Conservation (phyloP, 441 rosid species). For the Adansonia madagascariensis region DNA sequence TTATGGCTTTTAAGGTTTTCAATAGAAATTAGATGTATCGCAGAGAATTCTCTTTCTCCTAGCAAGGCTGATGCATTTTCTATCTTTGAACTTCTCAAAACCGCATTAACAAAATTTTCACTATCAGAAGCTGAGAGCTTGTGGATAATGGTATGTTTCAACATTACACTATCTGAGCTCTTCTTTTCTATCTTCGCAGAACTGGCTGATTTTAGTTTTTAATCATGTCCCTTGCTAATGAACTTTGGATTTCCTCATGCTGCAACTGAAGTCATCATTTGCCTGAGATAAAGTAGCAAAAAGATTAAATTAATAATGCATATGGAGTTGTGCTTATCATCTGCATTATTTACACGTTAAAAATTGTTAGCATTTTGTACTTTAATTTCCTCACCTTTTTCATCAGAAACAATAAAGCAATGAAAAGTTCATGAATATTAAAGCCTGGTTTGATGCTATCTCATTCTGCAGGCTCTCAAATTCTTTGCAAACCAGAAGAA, state of each 20-base stretch:
- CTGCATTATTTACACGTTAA: neutral
- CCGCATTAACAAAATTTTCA: slow-evolving; percentile 50
- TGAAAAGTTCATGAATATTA: neutral
- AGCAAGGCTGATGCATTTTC: slow-evolving; percentile 52
- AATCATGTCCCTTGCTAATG: neutral
- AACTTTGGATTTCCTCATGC: slow-evolving; percentile 12
- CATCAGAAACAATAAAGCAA: neutral
- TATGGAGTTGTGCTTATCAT: neutral
- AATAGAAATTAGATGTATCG: slow-evolving; percentile 51
- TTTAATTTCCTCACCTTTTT: neutral
- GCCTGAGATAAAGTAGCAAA: neutral
- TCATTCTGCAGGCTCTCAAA: slow-evolving; percentile 62
- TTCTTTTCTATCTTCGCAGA: slow-evolving; percentile 3
- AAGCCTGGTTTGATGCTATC: slow-evolving; percentile 14
- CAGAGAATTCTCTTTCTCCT: slow-evolving; percentile 38
- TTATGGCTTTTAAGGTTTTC: slow-evolving; percentile 67
- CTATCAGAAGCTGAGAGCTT: slow-evolving; percentile 68
- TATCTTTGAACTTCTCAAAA: slow-evolving; percentile 53
- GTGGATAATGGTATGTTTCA: slow-evolving; percentile 71
- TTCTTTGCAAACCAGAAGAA: slow-evolving; percentile 49
- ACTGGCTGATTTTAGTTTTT: neutral
- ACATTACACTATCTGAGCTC: neutral
- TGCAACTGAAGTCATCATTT: neutral
- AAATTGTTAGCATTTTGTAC: neutral
- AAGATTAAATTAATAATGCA: neutral